phyloP scores from a whole-genome alignment of 2,329 filamentous ascomycete species.

The Cucurbitaria berberidis region DNA sequence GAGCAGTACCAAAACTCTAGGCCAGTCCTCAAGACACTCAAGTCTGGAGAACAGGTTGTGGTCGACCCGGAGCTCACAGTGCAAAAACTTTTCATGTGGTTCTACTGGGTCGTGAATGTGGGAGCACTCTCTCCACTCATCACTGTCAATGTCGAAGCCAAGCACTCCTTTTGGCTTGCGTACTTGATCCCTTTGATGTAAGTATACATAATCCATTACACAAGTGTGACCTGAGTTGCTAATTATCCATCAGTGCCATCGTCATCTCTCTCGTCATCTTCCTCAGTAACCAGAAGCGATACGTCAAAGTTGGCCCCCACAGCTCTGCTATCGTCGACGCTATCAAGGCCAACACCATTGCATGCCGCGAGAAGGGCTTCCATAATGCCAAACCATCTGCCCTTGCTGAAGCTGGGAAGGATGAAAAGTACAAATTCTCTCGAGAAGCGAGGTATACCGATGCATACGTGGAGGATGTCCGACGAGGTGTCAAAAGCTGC shows the following conservation, averaged over 20 bases:
- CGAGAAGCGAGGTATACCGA: constrained; percentile 7
- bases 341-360: constrained; percentile 9
- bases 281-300: constrained; percentile 9
- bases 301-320: constrained; percentile 9
- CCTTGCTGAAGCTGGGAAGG: background rate
- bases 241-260: background rate
- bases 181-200: constrained; percentile 12
- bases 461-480: constrained; percentile 13
- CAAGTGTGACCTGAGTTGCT: background rate
- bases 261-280: constrained; percentile 6
- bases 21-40: constrained; percentile 2
- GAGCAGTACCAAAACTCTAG: constrained; percentile 12
- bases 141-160: constrained; percentile 14
- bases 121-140: constrained; percentile 9
- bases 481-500: constrained; percentile 11
- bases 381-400: constrained; percentile 12
- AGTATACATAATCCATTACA: background rate
- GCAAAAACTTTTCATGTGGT: constrained; percentile 12
- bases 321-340: constrained; percentile 15
- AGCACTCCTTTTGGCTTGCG: constrained; percentile 13
- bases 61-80: constrained; percentile 15
- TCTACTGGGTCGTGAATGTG: constrained; percentile 15
- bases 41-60: constrained; percentile 10
- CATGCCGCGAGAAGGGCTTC: constrained; percentile 10
- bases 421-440: background rate